Evolutionary conservation across 2,329 filamentous ascomycete genomes (phyloP).

Genomic region (Neofusicoccum sp.): DNA sequence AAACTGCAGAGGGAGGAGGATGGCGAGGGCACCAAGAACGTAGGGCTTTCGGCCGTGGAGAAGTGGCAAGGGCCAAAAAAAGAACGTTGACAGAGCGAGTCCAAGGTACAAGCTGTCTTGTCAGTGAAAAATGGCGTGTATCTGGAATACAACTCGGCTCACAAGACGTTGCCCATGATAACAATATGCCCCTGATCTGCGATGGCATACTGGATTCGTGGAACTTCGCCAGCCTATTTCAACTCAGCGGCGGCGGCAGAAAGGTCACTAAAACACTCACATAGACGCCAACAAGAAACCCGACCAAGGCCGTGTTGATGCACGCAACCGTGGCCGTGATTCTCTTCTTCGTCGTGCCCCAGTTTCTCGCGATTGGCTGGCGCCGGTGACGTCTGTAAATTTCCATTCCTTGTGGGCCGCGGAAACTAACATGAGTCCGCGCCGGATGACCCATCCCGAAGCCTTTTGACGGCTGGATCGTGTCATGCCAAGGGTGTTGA

Average conservation of each 20-base stretch:
- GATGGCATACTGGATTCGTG: conserved; percentile 75
- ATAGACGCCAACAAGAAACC: conserved; percentile 71
- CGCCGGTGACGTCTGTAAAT: conserved; percentile 48
- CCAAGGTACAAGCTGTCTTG: conserved; percentile 60
- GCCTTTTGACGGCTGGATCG: not conserved
- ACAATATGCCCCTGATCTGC: conserved; percentile 66
- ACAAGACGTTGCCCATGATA: conserved; percentile 70
- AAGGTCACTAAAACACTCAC: conserved; percentile 28
- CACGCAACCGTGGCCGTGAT: conserved; percentile 69
- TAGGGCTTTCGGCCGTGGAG: conserved; percentile 77
- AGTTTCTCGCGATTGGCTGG: conserved; percentile 70
- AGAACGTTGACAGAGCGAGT: conserved; percentile 66
- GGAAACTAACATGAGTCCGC: conserved; percentile 40
- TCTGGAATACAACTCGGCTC: conserved; percentile 19
- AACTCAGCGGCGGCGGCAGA: conserved; percentile 4
- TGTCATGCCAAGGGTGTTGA: not conserved
- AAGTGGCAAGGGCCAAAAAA: conserved; percentile 72
- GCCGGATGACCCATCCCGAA: conserved; percentile 22
- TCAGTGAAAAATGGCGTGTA: not conserved
- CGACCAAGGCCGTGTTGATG: conserved; percentile 69
- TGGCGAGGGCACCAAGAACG: conserved; percentile 64
- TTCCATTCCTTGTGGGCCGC: conserved; percentile 21
- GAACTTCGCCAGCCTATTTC: conserved; percentile 64
- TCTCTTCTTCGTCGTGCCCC: conserved; percentile 65
- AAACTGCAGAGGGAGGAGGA: conserved; percentile 72